These are phyloP conservation scores for Cryptosporidium ryanae DNA, from an alignment of 169 alveolate genomes.

Conservation along the genomic window DNA sequence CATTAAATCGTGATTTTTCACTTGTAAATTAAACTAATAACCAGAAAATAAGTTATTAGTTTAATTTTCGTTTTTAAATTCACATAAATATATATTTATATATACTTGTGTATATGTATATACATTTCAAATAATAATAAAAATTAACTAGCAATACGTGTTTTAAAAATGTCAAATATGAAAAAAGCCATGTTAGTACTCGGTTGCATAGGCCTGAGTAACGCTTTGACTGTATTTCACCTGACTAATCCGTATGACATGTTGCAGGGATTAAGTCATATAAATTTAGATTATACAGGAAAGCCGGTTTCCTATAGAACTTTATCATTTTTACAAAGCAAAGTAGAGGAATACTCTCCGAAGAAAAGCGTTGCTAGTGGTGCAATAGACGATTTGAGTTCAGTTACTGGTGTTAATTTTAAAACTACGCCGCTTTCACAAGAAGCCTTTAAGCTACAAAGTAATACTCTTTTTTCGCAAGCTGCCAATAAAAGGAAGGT, in stretches of 20 bases:
- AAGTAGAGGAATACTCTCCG: constrained; percentile 12
- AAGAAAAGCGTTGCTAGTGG: constrained; percentile 10
- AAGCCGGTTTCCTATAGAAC: constrained; percentile 69
- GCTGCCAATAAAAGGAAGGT: constrained; percentile 60
- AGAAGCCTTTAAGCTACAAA: constrained; percentile 69
- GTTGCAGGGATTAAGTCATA: constrained; percentile 65
- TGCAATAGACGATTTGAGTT: constrained; percentile 2
- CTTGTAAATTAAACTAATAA: too few species aligned
- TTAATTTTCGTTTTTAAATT: too few species aligned
- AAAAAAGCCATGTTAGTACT: constrained; percentile 9
- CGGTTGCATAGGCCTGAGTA: constrained; percentile 29
- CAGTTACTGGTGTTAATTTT: constrained; percentile 43
- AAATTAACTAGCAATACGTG: not conserved
- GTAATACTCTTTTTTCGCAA: constrained; percentile 49
- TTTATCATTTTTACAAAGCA: constrained; percentile 37
- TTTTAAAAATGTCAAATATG: constrained; percentile 13
- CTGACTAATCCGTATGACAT: constrained; percentile 66
- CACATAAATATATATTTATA: too few species aligned
- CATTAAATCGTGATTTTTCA: not conserved
- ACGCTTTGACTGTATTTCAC: constrained; percentile 64
- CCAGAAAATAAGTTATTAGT: too few species aligned
- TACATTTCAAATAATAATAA: too few species aligned
- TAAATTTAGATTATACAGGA: constrained; percentile 15
- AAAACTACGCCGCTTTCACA: constrained; percentile 53
- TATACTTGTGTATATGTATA: too few species aligned